Evolutionary conservation across 23 red algal species (phyloP), one percentile per base, ranked within the genome.

Genomic region (Cyanidium caldarium): DNA sequence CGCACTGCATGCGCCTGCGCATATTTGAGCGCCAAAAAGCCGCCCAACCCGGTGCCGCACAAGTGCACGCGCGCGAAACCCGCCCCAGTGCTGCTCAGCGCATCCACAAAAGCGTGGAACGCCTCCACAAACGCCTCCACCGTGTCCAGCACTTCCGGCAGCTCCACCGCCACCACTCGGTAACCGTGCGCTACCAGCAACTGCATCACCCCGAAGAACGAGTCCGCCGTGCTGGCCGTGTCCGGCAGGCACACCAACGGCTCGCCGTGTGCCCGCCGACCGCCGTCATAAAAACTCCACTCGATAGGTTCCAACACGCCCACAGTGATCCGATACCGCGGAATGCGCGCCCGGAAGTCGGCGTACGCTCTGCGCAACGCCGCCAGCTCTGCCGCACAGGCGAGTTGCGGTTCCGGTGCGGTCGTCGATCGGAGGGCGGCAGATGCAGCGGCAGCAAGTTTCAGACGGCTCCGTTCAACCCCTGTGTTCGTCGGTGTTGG

Each of bases 261-360:
- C 76, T 86, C 81, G 45, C 76, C 67, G 67, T 79, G 82, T 3
- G 42, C 42, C 10, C 82, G 76, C 23, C 81, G 88, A 44, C 88
- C 88, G 81, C 88, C 86, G 72, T 94, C 88, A 72, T 86, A 94
- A 56, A 86, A 94, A 3, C 68, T 15, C 82, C 77, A 86, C 1
- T 43, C 61, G 35, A 57, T 41, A 1, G 79, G 78, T 37, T 83
- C 75, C 12, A 58, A 5, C 42, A 42, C 40, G 69, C 88, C 88
- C 46, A 94, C 72, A 3, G 73, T 40, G 26, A 94, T 34, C 28
- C 39, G 41, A 38, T 94, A 86, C 23, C 80, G 79, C 21, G 88
- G 88, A 3, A 83, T 73, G 81, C 88, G 86, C 36, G 88, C 88
- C 61, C 88, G 81, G 69, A 94, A 94, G 69, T 94, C 86, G 45